phyloP scores from a whole-genome alignment of 2,329 filamentous ascomycete species.

The Venturia pyrina region DNA sequence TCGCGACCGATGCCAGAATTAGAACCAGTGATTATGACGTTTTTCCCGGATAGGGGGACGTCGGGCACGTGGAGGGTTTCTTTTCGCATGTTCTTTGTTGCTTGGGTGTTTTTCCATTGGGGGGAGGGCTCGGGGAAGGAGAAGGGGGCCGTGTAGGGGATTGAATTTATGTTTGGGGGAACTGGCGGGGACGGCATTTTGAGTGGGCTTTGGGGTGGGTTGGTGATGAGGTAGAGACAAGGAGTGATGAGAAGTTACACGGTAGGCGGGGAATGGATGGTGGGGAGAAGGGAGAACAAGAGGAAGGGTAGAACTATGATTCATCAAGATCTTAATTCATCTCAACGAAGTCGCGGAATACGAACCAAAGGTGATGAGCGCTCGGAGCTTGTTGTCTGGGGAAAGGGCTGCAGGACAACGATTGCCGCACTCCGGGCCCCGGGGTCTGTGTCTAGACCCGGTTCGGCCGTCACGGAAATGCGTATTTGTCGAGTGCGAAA shows the following conservation, averaged over 20 bases:
- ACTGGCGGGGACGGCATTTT: not conserved
- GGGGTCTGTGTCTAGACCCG: too few species aligned
- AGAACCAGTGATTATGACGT: constrained; percentile 16
- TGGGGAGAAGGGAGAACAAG: too few species aligned
- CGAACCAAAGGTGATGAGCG: not conserved
- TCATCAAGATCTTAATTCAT: too few species aligned
- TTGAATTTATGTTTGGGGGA: constrained; percentile 10
- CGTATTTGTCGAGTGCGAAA: not conserved
- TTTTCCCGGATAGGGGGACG: constrained; percentile 13
- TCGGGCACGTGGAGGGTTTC: not conserved
- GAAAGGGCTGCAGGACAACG: not conserved
- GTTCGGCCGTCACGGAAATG: not conserved
- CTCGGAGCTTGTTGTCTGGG: too few species aligned
- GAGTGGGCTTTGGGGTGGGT: not conserved
- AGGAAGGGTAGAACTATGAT: too few species aligned
- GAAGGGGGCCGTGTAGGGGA: constrained; percentile 12
- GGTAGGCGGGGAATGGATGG: too few species aligned
- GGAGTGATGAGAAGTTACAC: too few species aligned
- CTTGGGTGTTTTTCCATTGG: constrained; percentile 11
- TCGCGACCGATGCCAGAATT: constrained; percentile 22
- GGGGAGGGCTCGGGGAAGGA: constrained; percentile 7
- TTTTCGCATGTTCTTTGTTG: constrained; percentile 3
- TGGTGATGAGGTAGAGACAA: not conserved
- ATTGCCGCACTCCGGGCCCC: not conserved
- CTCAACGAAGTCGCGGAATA: not conserved